Evolutionary conservation across 2,329 filamentous ascomycete genomes (phyloP), one percentile per base, ranked within the genome.

Genomic region (Bimuria novae-zelandiae): DNA sequence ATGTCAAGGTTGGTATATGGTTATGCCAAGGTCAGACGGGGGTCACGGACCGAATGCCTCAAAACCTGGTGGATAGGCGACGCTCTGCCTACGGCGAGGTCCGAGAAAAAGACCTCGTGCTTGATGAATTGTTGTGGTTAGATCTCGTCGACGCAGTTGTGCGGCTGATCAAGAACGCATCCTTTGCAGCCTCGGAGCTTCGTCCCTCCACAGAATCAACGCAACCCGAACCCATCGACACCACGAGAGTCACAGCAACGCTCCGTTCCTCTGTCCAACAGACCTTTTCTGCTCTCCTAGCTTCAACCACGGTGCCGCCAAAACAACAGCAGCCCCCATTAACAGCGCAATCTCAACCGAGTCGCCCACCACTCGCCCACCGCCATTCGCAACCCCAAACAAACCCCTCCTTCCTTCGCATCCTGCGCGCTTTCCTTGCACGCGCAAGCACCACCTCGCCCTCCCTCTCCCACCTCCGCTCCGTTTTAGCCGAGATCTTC

Each of bases 1-100:
- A 96, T 74, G 86, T 88, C 1, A 88, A 92, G 59, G 90, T 99
- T 1, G 94, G 95, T 12, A 93, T 96, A 45, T 99, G 94, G 94
- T 79, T 99, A 11, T 97, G 94, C 64, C 90, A 95, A 73, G 86
- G 88, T 1, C 91, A 96, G 69, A 90, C 85, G 43, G 89, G 88
- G 65, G 83, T 82, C 0, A 60, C 64, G 70, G 48, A 78, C 73
- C 59, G 72, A 75, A 10, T 42, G 7, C 27, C 54, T 7, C 61
- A 65, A 12, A 59, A 59, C 17, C 75, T 82, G 4, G 74, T 83
- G 44, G 62, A 69, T 42, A 54, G 61, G 23, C 61, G 66, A 3
- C 71, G 70, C 40, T 68, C 68, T 1, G 62, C 67, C 0, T 70
- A 72, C 39, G 68, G 65, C 3, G 69, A 74, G 17, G 78, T 85